Evolutionary conservation across 2,329 filamentous ascomycete genomes (phyloP), one percentile per base, ranked within the genome.

Genomic region (Chrysoporthe cubensis): DNA sequence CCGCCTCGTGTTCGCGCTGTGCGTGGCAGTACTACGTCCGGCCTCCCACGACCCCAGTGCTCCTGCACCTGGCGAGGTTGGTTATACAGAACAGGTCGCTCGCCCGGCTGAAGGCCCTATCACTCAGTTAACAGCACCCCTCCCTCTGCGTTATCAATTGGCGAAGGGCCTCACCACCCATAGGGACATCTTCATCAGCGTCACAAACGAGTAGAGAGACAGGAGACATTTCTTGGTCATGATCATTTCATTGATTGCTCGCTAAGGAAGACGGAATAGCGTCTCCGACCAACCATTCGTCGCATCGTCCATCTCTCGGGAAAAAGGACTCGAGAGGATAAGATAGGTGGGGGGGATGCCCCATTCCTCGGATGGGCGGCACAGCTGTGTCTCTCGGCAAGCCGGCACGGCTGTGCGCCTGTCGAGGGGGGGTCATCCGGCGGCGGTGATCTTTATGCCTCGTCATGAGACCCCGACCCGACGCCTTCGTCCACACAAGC

Each of bases 391-490:
- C 46, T 11, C 46, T 42, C 18, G 18, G 3, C 42, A 9, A 18
- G 3, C 16, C 13, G 32, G 18, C 5, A 42, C 50, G 46, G 34
- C 18, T 34, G 57, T 34, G 7, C 16, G 21, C 57, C 40, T 2
- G n/a, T 44, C 54, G 34, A 34, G 2, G 13, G 8, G 48, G 11
- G 48, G 48, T 2, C 11, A 42, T 32, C n/a, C 59, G 34, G 32
- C 59, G 18, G 32, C 18, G 34, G 18, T 40, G n/a, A 63, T 63
- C 37, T n/a, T n/a, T 48, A 56, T 63, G 61, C 37, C 34, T 63
- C 21, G 16, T 43, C 48, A 50, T 62, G 60, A 63, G n/a, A 44
- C 18, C 26, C 26, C 26, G 26, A 26, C 26, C 26, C n/a, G 3
- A 21, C 26, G 16, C 34, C 21, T 3, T 40, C 37, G 48, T 63